Evolutionary conservation across 2,329 filamentous ascomycete species (phyloP).

Genomic region (Curvularia eragrostidis): DNA sequence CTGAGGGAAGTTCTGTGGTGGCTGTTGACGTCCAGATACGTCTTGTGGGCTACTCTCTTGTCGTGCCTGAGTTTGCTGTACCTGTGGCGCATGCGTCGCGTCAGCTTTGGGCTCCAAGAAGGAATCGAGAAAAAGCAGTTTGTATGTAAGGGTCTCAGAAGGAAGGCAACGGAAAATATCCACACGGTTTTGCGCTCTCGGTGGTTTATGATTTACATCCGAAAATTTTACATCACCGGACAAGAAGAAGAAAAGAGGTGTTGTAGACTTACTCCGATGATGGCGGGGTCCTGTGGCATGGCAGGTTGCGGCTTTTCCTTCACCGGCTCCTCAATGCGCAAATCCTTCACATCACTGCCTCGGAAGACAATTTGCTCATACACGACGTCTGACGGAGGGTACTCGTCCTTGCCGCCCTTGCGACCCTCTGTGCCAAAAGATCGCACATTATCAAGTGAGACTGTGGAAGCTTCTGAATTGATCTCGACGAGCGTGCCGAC

Average conservation of each 20-base stretch:
- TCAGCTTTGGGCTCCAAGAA: slow-evolving; percentile 29
- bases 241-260: slow-evolving; percentile 21
- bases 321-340: slow-evolving; percentile 86
- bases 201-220: slow-evolving; percentile 92
- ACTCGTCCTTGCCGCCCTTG: slow-evolving; percentile 80
- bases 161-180: slow-evolving; percentile 99
- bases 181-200: slow-evolving; percentile 96
- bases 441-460: slow-evolving; percentile 93
- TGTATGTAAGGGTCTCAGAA: slow-evolving; percentile 72
- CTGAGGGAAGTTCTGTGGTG: slow-evolving; percentile 50
- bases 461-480: slow-evolving; percentile 95
- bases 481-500: slow-evolving; percentile 96
- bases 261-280: slow-evolving; percentile 83
- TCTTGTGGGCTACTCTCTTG: slow-evolving; percentile 31
- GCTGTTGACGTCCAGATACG: slow-evolving; percentile 41
- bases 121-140: slow-evolving; percentile 20
- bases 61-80: slow-evolving; percentile 39
- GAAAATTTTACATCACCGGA: slow-evolving; percentile 89
- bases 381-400: slow-evolving; percentile 81
- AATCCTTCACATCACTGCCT: slow-evolving; percentile 97
- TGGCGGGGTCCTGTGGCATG: slow-evolving; percentile 93
- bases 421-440: slow-evolving; percentile 95
- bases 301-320: slow-evolving; percentile 74
- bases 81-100: slow-evolving; percentile 35
- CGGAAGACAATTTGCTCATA: slow-evolving; percentile 99